Percentiles rank a stretch among this genome's conserved stretches.
Evolutionary conservation across 73 alveolate species (phyloP).

Genomic region (Vitrella brassicaformis): DNA sequence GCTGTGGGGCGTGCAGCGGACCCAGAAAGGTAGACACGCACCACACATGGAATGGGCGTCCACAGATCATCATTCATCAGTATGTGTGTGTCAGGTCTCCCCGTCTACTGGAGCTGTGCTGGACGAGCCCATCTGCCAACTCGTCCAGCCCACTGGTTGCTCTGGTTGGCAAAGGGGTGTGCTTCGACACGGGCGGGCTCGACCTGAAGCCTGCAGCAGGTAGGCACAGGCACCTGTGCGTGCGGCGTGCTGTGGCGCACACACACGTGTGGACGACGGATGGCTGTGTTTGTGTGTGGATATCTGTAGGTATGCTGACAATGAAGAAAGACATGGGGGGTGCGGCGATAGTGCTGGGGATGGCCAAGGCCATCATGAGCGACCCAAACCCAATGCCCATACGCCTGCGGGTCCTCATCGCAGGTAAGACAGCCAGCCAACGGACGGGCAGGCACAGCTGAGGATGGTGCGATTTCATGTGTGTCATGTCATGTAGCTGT

Average conservation of each 20-base stretch:
- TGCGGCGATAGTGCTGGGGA: background rate
- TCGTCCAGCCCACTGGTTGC: background rate
- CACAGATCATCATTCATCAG: background rate
- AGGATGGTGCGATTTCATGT: no score
- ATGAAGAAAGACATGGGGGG: conserved; percentile 10
- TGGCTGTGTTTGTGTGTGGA: background rate
- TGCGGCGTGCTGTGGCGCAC: no score
- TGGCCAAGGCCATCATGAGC: background rate
- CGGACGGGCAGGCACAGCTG: no score
- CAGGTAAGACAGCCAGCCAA: background rate
- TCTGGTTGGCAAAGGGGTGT: conserved; percentile 3
- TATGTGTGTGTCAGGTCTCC: background rate
- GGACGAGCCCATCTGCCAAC: background rate
- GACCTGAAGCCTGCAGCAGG: background rate
- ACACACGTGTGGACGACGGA: background rate
- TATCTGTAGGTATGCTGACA: background rate
- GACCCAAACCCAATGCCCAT: background rate
- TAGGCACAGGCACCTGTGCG: no score
- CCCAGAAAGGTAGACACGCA: background rate
- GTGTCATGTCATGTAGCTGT: no score
- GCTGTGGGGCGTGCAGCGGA: background rate
- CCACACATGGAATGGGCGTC: background rate
- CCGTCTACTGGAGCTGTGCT: background rate
- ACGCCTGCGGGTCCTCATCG: background rate
- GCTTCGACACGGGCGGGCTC: conserved; percentile 2